These are phyloP conservation scores for Ophiostoma tasmaniense DNA, from an alignment of 2,329 filamentous ascomycete species.

Conservation along the genomic window DNA sequence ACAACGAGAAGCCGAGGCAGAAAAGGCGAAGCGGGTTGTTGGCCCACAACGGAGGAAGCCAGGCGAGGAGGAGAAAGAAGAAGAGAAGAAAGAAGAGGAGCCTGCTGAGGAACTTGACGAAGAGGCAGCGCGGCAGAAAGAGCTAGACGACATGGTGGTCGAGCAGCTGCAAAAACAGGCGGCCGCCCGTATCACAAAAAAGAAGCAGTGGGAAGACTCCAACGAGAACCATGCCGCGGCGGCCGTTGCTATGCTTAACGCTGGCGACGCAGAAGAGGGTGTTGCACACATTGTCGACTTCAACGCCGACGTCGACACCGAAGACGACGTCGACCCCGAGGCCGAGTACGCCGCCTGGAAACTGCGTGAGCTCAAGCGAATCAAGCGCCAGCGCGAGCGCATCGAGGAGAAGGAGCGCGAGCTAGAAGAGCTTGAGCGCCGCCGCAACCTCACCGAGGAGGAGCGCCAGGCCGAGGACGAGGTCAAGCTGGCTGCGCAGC, in stretches of 20 bases:
- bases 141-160: constrained; percentile 72
- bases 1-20: constrained; percentile 34
- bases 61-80: constrained; percentile 17
- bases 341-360: constrained; percentile 92
- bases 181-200: constrained; percentile 58
- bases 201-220: constrained; percentile 77
- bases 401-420: constrained; percentile 81
- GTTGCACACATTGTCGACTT: constrained; percentile 53
- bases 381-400: constrained; percentile 76
- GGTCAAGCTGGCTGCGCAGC: constrained; percentile 66
- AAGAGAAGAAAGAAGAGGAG: not conserved
- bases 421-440: constrained; percentile 78
- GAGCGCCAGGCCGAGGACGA: constrained; percentile 81
- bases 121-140: constrained; percentile 41
- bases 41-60: constrained; percentile 19
- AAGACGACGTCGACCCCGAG: constrained; percentile 75
- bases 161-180: constrained; percentile 79
- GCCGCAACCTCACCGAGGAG: constrained; percentile 76
- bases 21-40: not conserved
- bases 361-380: constrained; percentile 77
- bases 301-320: constrained; percentile 70
- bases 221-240: constrained; percentile 38
- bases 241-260: constrained; percentile 37
- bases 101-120: constrained; percentile 17
- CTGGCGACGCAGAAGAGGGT: constrained; percentile 72